Conservation (phyloP, 2,329 filamentous ascomycete genomes). For the Alternaria atra region DNA sequence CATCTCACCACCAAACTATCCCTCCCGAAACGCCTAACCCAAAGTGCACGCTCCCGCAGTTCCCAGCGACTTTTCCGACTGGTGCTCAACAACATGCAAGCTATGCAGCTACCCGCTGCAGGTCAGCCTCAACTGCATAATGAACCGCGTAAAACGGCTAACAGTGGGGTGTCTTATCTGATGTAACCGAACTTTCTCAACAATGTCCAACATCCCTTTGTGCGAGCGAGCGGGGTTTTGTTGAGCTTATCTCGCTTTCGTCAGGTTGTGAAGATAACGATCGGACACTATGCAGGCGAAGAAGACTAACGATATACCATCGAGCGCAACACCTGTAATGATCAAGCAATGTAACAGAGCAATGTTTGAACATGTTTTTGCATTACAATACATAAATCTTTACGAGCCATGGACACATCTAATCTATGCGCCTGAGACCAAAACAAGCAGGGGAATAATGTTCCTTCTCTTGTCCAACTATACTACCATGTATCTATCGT, state of each 20-base stretch:
- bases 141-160: background rate
- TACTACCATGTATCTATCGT: conserved; percentile 5
- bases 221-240: background rate
- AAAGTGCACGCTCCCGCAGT: background rate
- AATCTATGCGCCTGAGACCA: background rate
- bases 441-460: conserved; percentile 7
- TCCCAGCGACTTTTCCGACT: background rate
- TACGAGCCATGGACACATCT: conserved; percentile 8
- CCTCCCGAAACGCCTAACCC: background rate
- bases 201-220: background rate
- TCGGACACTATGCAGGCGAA: background rate
- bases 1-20: background rate
- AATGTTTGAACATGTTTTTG: conserved; percentile 3
- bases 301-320: background rate
- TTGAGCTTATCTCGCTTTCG: conserved; percentile 8
- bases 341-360: background rate
- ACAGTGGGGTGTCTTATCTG: background rate
- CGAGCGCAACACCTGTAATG: background rate
- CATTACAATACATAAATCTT: conserved; percentile 18
- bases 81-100: background rate
- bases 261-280: background rate
- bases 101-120: conserved; percentile 18
- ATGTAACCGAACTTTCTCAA: background rate
- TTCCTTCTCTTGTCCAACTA: background rate
- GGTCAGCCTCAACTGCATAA: conserved; percentile 11